Base-by-base conservation (phyloP, 176 grass and related monocot species). In the Triticum urartu region DNA sequence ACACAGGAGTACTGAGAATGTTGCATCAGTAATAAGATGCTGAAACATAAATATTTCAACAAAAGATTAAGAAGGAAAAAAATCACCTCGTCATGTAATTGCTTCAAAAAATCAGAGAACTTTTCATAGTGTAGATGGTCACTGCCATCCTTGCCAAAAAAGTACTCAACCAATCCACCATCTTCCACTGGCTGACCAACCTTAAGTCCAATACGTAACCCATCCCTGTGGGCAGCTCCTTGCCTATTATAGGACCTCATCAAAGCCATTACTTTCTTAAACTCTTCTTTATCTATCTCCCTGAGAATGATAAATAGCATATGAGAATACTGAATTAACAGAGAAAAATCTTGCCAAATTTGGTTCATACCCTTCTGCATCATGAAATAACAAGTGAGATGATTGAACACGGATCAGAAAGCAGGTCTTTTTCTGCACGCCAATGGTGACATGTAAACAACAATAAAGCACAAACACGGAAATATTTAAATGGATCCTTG, bases 241-340 rank as follows among this genome's bases (percentile, higher is more conserved):
- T 98, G 96, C 83, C 96, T 92, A 77, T 94, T 94, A 82, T 94
- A 88, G 69, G 92, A 90, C 56, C 96, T 84, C 96, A 98, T 95
- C 87, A 95, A 79, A 68, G 88, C 59, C 96, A 98, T 98, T 73
- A 98, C 93, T 91, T 95, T 94, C 91, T 94, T 98, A 89, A 98
- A 98, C 79, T 98, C 96, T 28, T 95, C 93, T 91, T 88, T 92
- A 56, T 98, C 93, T 78, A 95, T 98, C 89, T 95, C 90, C 86
- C 96, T 98, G 86, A 66, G 58, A 92, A 91, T 64, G 54, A 40
- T 78, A 78, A 89, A 58, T 67, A 80, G 62, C 72, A 75, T 9
- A 62, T 90, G 68, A 81, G 70, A 89, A 80, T 56, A 70, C 26
- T 70, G 71, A 79, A 84, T 65, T 72, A 86, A 60, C 64, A 72